These are phyloP conservation scores for Curvularia sp. DNA, from an alignment of 2,329 filamentous ascomycete species.

Conservation along the genomic window DNA sequence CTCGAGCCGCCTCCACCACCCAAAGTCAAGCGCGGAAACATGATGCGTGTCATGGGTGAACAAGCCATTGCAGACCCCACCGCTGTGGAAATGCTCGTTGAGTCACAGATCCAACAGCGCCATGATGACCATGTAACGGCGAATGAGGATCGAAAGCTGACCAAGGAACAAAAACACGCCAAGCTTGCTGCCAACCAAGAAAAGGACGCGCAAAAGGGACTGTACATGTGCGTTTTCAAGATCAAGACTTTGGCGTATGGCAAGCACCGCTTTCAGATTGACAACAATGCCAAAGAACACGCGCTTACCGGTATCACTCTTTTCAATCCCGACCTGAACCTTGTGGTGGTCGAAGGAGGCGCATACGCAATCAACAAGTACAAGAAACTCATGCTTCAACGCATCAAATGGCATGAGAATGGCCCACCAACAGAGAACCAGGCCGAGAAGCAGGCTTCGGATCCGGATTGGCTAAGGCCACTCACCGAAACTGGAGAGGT, in stretches of 20 bases:
- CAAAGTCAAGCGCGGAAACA: conserved; percentile 95
- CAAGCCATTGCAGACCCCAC: conserved; percentile 95
- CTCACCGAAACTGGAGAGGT: conserved; percentile 79
- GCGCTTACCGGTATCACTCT: conserved; percentile 88
- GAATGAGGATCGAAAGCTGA: conserved; percentile 87
- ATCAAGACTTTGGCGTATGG: conserved; percentile 89
- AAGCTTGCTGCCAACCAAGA: conserved; percentile 85
- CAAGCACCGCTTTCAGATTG: conserved; percentile 91
- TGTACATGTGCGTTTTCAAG: conserved; percentile 86
- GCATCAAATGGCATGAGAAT: conserved; percentile 95
- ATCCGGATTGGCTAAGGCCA: conserved; percentile 76
- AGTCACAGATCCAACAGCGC: conserved; percentile 88
- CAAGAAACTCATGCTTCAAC: conserved; percentile 90
- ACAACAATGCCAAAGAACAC: conserved; percentile 88
- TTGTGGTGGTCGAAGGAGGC: conserved; percentile 92
- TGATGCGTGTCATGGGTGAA: conserved; percentile 96
- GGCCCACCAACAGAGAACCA: conserved; percentile 67
- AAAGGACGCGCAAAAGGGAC: conserved; percentile 84
- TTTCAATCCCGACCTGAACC: conserved; percentile 85
- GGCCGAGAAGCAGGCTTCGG: conserved; percentile 66
- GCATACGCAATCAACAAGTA: conserved; percentile 82
- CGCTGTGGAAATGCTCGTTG: conserved; percentile 92
- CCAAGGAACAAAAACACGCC: conserved; percentile 83
- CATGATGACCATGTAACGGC: conserved; percentile 75
- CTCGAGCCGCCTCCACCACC: conserved; percentile 88